A percentile compares a stretch with the other conserved stretches of the same genome.
Evolutionary conservation across 208 protist species (phyloP).

Genomic region (Leishmania arabica): DNA sequence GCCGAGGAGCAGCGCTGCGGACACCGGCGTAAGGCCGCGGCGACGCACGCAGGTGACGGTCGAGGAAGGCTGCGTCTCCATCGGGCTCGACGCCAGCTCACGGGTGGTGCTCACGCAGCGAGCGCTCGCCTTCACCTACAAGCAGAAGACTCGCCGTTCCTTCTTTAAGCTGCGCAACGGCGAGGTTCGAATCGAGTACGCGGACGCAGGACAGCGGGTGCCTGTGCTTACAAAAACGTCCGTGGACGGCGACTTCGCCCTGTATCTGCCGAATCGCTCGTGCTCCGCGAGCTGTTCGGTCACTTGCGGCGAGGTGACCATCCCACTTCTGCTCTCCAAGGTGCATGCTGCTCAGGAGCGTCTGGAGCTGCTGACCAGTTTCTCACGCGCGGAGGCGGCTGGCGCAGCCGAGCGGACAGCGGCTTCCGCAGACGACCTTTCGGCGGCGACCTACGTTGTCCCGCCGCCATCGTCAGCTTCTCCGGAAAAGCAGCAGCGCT

Average conservation of each 20-base stretch:
- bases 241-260: constrained; percentile 22
- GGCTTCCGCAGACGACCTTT: background rate
- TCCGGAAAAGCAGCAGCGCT: constrained; percentile 1
- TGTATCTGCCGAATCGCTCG: constrained; percentile 24
- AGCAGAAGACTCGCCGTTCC: constrained; percentile 19
- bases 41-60: constrained; percentile 22
- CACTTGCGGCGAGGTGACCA: constrained; percentile 30
- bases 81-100: constrained; percentile 19
- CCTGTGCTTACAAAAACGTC: constrained; percentile 27
- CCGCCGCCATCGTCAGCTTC: constrained; percentile 6
- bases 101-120: constrained; percentile 19
- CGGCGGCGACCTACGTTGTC: constrained; percentile 12
- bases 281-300: constrained; percentile 33
- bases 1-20: background rate
- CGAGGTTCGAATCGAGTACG: constrained; percentile 27
- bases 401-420: background rate
- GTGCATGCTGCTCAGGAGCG: constrained; percentile 20
- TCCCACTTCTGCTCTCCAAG: constrained; percentile 23
- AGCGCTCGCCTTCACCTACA: constrained; percentile 11
- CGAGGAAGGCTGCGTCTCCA: constrained; percentile 20
- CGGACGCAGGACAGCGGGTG: constrained; percentile 20
- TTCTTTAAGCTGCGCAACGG: constrained; percentile 27
- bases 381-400: background rate
- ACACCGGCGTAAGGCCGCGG: background rate
- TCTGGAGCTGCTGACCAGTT: constrained; percentile 27